A percentile compares a stretch with the other conserved stretches of the same genome.
Evolutionary conservation across 2,329 filamentous ascomycete species (phyloP).

Genomic region (Neurospora sp.): DNA sequence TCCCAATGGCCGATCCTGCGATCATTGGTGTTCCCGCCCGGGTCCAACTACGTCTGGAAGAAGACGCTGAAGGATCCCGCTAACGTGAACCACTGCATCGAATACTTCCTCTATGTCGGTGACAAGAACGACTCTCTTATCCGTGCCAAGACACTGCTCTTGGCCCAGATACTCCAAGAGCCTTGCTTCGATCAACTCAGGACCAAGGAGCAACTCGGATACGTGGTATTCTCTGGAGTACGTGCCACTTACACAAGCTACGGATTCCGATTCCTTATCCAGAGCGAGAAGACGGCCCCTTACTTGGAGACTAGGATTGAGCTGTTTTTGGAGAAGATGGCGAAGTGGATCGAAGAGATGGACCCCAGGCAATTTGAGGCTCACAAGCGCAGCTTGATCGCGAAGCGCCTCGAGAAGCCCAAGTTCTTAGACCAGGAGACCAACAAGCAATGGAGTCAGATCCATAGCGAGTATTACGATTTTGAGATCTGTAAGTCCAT

Average conservation of each 20-base stretch:
- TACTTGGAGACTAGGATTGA: constrained; percentile 87
- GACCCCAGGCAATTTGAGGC: constrained; percentile 74
- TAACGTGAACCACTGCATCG: constrained; percentile 82
- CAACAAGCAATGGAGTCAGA: constrained; percentile 72
- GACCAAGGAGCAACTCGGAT: constrained; percentile 95
- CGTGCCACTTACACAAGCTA: constrained; percentile 65
- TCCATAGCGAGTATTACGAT: constrained; percentile 78
- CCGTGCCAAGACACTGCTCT: constrained; percentile 67
- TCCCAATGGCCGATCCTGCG: constrained; percentile 73
- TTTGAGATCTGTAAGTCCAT: constrained; percentile 65
- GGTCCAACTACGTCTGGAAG: constrained; percentile 75
- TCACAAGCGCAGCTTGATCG: constrained; percentile 82
- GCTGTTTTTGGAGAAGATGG: constrained; percentile 63
- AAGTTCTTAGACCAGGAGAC: constrained; percentile 88
- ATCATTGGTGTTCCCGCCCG: constrained; percentile 65
- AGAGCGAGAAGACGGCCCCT: constrained; percentile 76
- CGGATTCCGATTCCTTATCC: constrained; percentile 82
- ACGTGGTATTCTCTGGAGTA: constrained; percentile 82
- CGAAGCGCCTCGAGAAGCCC: constrained; percentile 77
- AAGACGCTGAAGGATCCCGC: constrained; percentile 73
- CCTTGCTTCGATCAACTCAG: constrained; percentile 89
- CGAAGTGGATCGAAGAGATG: constrained; percentile 62
- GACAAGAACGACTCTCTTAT: constrained; percentile 56
- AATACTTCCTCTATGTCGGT: constrained; percentile 65
- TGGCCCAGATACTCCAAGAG: constrained; percentile 87